Conservation (phyloP, 306 rosid genomes). For the Sindora glabra region DNA sequence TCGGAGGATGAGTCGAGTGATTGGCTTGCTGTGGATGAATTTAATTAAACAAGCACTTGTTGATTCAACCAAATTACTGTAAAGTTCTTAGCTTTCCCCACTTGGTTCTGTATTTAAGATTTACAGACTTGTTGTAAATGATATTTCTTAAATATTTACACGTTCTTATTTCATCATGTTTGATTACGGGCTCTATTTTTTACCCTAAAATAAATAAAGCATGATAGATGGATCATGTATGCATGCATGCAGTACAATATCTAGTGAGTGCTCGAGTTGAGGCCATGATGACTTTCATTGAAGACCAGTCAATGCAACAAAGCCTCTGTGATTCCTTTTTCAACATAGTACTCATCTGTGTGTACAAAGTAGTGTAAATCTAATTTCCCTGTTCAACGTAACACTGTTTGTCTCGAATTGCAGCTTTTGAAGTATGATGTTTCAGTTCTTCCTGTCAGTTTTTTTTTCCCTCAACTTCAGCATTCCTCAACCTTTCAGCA, state of each 20-base stretch:
- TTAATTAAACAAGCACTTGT: slow-evolving; percentile 30
- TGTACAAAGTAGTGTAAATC: too few relatives aligned
- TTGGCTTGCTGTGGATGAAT: slow-evolving; percentile 74
- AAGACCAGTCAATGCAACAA: too few relatives aligned
- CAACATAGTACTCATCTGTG: neutral
- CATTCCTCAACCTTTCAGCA: slow-evolving; percentile 48
- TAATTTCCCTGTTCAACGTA: neutral
- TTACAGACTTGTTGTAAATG: slow-evolving; percentile 5
- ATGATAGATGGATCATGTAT: too few relatives aligned
- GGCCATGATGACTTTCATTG: too few relatives aligned
- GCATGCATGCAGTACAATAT: too few relatives aligned
- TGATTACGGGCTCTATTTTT: too few relatives aligned
- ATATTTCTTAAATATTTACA: slow-evolving; percentile 10
- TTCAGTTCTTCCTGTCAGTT: slow-evolving; percentile 53
- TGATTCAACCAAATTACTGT: slow-evolving; percentile 25
- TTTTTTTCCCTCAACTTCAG: slow-evolving; percentile 48
- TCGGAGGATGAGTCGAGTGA: slow-evolving; percentile 84
- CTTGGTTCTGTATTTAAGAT: slow-evolving; percentile 18
- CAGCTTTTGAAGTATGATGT: slow-evolving; percentile 43
- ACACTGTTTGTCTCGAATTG: slow-evolving; percentile 33
- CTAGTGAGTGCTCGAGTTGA: too few relatives aligned
- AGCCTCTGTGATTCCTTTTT: neutral
- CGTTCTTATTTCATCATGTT: neutral
- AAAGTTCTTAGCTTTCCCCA: slow-evolving; percentile 21
- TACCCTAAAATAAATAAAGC: too few relatives aligned